Evolutionary conservation across 2,329 filamentous ascomycete species (phyloP), one percentile per base, ranked within the genome.

Genomic region (Fusarium nanum): DNA sequence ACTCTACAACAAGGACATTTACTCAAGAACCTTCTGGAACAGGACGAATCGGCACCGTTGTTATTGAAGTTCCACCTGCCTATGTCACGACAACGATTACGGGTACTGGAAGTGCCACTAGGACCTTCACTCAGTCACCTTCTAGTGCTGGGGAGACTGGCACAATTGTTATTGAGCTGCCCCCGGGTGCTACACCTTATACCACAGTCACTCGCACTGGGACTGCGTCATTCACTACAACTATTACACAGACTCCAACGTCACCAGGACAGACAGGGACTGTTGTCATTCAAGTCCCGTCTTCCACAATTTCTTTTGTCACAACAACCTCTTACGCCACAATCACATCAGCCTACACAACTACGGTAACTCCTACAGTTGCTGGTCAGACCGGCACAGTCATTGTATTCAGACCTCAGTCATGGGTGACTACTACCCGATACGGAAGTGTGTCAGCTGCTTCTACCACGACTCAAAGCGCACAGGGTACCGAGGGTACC

Each of bases 311-410:
- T 25, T 27, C 41, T 12, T 60, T 60, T 34, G 12, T 66, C 4
- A 66, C 61, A 4, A 54, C 23, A 8, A 66, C 54, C 0, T 54
- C 63, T 3, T 66, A 48, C 2, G 61, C 27, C 4, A 20, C 20
- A 2, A 8, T 28, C 16, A 25, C 42, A 3, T 25, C 22, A 0
- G 16, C 16, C 1, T 66, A 60, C 7, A 25, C 54, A 1, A 60
- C 37, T 3, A 66, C 62, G 4, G 1, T 65, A 0, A 11, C 2
- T 0, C 60, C 62, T 1, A 53, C 28, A 1, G 1, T 7, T 1
- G 3, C 23, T 3, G 47, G 32, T 1, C 41, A 65, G 8, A 65
- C 47, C 0, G 62, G 62, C 0, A 40, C 47, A 0, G n/a, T 65
- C 0, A 28, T 65, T 3, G 3, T 65, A 0, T 25, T 65, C 4